Evolutionary conservation across 805 yeast genomes (phyloP), one percentile per base, ranked within the genome.

Genomic region (Saccharomycopsis sp.): DNA sequence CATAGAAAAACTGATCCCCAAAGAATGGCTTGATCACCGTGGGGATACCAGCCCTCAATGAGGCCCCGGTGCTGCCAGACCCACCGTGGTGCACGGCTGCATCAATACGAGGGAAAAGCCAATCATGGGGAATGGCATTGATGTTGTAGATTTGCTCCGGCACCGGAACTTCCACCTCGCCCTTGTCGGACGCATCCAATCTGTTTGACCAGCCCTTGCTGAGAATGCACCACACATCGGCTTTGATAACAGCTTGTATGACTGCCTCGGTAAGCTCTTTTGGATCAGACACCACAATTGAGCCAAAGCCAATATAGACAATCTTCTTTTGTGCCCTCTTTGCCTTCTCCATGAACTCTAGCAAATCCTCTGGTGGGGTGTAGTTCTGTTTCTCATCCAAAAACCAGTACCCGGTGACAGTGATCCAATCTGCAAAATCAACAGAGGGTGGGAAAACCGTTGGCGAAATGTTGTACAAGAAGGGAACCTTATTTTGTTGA

Each of bases 51-150:
- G 83, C 80, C 47, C 88, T 66, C 41, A 89, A 58, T 2, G 94
- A 72, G 0, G 96, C 95, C 5, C 97, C 97, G 0, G 96, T 89
- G 0, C 96, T 85, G 1, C 97, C 97, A 0, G 95, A 80, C 0
- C 97, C 97, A 30, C 97, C 97, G 57, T 89, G 97, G 56, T 89
- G 97, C 3, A 89, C 96, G 0, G 95, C 95, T 0, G 89, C 96
- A 60, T 89, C 95, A 33, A 89, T 65, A 46, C 74, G 76, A 0
- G 89, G 81, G 60, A 89, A 89, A 27, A 89, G 63, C 97, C 97
- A 89, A 55, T 87, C 95, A 56, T 89, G 97, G 0, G 96, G 95
- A 10, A 84, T 67, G 7, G 78, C 56, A 2, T 92, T 92, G 5
- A 84, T 64, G 48, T 75, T 76, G 54, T 63, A 83, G 2, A 89